Base-by-base conservation (phyloP, 1,284 basidiomycete species). In the Erythrobasidium hasegawianum region DNA sequence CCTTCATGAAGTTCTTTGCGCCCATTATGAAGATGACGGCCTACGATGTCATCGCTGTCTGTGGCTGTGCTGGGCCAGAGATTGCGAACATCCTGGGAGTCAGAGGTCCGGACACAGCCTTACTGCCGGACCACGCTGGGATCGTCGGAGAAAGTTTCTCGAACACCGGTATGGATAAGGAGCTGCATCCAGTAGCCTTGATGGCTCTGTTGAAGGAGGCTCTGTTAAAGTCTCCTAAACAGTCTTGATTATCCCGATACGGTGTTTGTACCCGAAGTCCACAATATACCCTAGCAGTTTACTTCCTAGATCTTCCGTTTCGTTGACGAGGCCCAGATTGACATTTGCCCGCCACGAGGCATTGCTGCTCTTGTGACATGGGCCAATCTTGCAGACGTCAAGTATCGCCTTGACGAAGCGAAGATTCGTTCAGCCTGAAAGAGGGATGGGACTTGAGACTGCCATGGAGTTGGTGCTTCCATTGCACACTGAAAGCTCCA, bases 11-110 rank as follows among this genome's bases (percentile, higher is more conserved):
- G 14, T 47, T 47, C 22, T 47, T 18, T 14, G 43, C 16, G 5
- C n/a, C 43, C 43, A 18, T 47, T 14, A 24, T 47, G n/a, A 47
- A 47, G 43, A 47, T 47, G 43, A 24, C 22, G n/a, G 43, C 43
- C 16, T 47, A 47, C 43, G 43, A 47, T 47, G 43, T 47, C 43
- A 47, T 47, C 43, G n/a, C 43, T 47, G 43, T 24, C 14, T 18
- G 16, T 24, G 43, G 43, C 4, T 4, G 5, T 8, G 43, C 43
- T 18, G 43, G 43, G 5, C n/a, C n/a, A 24, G n/a, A n/a, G n/a
- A 16, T 47, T 14, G 43, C 43, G 5, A 24, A 24, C 16, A 47
- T 47, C 8, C 43, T 47, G 5, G 43, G 43, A 7, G 43, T 47
- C n/a, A 5, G 43, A 4, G 16, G 43, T 18, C 43, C 43, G 43